phyloP scores from a whole-genome alignment of 345 rosid species.

The Euphorbia lathyris region DNA sequence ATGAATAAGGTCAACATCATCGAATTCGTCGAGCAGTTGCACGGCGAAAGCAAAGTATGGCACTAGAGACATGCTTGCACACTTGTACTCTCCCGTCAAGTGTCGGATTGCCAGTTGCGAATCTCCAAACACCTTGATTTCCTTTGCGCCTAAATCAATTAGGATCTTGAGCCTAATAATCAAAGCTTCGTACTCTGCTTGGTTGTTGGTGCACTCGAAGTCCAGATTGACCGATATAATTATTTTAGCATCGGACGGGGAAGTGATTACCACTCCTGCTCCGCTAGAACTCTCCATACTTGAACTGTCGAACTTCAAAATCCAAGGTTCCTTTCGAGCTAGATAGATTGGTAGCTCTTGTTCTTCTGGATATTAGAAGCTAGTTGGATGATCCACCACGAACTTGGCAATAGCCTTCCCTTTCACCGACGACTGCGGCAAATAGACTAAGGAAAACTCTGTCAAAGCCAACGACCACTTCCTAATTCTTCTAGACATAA shows the following conservation, averaged over 20 bases:
- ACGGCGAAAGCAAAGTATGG: background rate
- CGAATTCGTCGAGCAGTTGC: background rate
- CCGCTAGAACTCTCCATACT: background rate
- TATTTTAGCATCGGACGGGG: background rate
- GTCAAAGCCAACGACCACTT: too few relatives aligned
- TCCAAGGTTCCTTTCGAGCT: background rate
- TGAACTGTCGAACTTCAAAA: background rate
- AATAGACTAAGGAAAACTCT: too few relatives aligned
- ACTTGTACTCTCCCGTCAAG: background rate
- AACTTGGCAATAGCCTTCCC: background rate
- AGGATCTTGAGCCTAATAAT: background rate
- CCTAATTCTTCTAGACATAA: too few relatives aligned
- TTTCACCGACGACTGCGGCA: background rate
- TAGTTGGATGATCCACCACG: background rate
- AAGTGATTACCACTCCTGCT: background rate
- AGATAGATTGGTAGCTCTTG: background rate
- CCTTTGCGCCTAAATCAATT: background rate
- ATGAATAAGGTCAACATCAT: background rate
- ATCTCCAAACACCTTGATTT: background rate
- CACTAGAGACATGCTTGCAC: background rate
- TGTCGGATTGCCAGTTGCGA: background rate
- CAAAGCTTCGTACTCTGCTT: background rate
- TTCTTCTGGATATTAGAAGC: background rate
- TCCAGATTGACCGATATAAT: background rate
- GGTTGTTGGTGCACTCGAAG: background rate